Base-by-base conservation (phyloP, 139 green algal genomes). In the Tetraselmis striata region DNA sequence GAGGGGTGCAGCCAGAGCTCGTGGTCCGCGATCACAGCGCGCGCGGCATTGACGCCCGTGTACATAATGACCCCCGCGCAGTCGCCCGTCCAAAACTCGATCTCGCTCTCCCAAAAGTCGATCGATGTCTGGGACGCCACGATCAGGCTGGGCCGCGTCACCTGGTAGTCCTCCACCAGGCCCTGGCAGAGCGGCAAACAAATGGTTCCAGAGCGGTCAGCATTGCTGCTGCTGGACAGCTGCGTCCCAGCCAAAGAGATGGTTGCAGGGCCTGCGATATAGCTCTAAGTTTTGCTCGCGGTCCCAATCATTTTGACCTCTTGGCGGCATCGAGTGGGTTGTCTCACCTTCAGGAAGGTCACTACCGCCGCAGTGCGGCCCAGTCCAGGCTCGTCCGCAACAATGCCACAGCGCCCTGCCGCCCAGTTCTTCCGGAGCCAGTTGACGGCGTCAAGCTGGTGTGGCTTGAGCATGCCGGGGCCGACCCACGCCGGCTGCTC, bases 1-100 rank as follows among this genome's bases (percentile, higher is more conserved):
- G 76, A 79, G 1, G 92, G 89, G n/a, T 92, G 78, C 58, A 96
- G 85, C 93, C 93, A 97, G 23, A 97, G 88, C 89, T 97, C 93
- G 76, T 95, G 82, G 23, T 96, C 92, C 11, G 89, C 81, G 24
- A 97, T 84, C 2, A 91, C 59, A 1, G 29, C 77, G 30, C 93
- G 85, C 23, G 92, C 91, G 1, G 89, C 83, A 1, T 77, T 31
- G 1, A 77, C 81, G 59, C 93, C 93, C 11, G 75, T 78, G 80
- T 94, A 95, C 22, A 87, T 82, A 27, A 97, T 84, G 23, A 93
- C 84, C 75, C 93, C 83, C 30, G 83, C 30, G 32, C 59, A 79
- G 30, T 28, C 77, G 28, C 80, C 85, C 2, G 85, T 76, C 90
- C 90, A 93, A 77, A 88, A 89, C 78, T 30, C 1, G 1, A 29